phyloP scores from a whole-genome alignment of 495 filamentous ascomycete genomes.

The Penicillium canescens region DNA sequence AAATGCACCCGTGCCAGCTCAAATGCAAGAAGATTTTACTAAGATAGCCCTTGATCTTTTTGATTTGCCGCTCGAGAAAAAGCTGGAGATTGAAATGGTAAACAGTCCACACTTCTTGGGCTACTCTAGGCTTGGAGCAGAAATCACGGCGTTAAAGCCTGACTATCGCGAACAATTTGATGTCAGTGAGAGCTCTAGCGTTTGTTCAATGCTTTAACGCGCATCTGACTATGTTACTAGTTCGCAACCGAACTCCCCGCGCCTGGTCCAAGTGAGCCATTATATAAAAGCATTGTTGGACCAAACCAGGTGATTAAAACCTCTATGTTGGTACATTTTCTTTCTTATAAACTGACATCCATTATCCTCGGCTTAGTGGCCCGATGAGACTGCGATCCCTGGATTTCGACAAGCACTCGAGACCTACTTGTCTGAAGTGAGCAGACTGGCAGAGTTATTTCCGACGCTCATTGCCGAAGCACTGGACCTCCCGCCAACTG shows the following conservation, averaged over 20 bases:
- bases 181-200: constrained; percentile 51
- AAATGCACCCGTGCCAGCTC: constrained; percentile 73
- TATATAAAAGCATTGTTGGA: constrained; percentile 77
- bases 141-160: constrained; percentile 43
- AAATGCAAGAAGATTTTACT: constrained; percentile 68
- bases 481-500: constrained; percentile 67
- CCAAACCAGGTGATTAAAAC: constrained; percentile 58
- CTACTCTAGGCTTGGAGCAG: constrained; percentile 49
- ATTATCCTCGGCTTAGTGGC: constrained; percentile 61
- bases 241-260: constrained; percentile 65
- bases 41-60: constrained; percentile 74
- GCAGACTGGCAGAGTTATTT: constrained; percentile 69
- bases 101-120: constrained; percentile 66
- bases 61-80: constrained; percentile 77
- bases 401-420: constrained; percentile 69
- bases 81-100: constrained; percentile 87
- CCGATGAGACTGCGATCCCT: constrained; percentile 64
- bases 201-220: background rate
- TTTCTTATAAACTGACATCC: background rate
- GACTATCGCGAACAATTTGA: constrained; percentile 84
- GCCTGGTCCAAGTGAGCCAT: constrained; percentile 61
- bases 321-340: background rate
- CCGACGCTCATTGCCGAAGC: constrained; percentile 86
- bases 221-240: constrained; percentile 15
- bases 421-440: constrained; percentile 75